phyloP scores from a whole-genome alignment of 1,139 yeast species.

The Sugiyamaella xylanicola region DNA sequence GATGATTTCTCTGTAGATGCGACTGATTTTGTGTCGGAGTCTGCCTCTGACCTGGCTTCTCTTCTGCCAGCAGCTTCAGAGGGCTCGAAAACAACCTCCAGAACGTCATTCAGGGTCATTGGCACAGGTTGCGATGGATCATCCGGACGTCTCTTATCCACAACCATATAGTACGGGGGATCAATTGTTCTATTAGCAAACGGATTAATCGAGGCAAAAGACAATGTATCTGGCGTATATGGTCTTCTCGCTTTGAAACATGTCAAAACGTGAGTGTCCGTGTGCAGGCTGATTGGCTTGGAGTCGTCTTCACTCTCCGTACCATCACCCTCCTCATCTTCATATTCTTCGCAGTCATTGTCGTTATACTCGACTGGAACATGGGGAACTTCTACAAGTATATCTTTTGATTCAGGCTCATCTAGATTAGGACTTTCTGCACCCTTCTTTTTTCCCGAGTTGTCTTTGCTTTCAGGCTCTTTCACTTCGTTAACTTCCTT shows the following conservation, averaged over 20 bases:
- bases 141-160: constrained; percentile 27
- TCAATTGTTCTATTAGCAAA: constrained; percentile 14
- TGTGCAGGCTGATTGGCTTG: constrained; percentile 22
- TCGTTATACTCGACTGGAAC: neutral
- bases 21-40: no score
- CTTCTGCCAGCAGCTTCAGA: no score
- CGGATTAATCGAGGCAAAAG: neutral
- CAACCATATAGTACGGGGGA: constrained; percentile 32
- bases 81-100: constrained; percentile 7
- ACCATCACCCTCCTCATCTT: constrained; percentile 3
- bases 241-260: constrained; percentile 22
- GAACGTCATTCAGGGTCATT: constrained; percentile 9
- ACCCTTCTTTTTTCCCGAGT: no score
- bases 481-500: no score
- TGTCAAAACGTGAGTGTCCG: constrained; percentile 32
- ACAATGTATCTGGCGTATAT: neutral
- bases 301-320: constrained; percentile 3
- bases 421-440: neutral
- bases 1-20: no score
- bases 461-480: no score
- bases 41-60: no score
- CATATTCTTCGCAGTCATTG: neutral
- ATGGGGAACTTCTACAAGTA: neutral
- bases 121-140: constrained; percentile 26
- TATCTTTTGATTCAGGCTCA: neutral